phyloP scores from a whole-genome alignment of 768 basidiomycete species.

The Lyophyllum atratum region DNA sequence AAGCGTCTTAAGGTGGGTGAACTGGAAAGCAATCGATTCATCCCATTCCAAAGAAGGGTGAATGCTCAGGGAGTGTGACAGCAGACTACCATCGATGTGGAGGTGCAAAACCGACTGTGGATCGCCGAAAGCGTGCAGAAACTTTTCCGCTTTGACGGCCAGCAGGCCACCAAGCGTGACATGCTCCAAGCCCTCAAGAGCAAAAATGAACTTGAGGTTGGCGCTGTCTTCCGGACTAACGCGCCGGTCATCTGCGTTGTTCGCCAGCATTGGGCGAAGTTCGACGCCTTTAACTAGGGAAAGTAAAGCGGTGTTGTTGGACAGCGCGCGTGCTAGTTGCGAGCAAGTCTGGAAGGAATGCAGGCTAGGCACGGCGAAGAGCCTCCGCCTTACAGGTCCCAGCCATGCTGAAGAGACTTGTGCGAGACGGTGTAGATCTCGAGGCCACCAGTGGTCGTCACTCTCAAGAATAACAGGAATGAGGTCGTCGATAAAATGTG shows the following conservation, averaged over 20 bases:
- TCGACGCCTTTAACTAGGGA: conserved; percentile 42
- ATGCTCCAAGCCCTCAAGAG: conserved; percentile 40
- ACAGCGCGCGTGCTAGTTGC: conserved; percentile 43
- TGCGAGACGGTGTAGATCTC: conserved; percentile 50
- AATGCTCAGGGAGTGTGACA: conserved; percentile 23
- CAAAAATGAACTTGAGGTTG: conserved; percentile 43
- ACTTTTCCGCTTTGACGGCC: conserved; percentile 47
- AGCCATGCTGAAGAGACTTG: conserved; percentile 53
- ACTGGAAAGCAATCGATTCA: conserved; percentile 46
- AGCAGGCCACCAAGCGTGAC: conserved; percentile 51
- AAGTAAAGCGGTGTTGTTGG: conserved; percentile 34
- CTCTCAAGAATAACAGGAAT: conserved; percentile 53
- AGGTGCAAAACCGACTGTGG: conserved; percentile 42
- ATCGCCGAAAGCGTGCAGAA: conserved; percentile 42
- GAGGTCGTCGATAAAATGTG: conserved; percentile 50
- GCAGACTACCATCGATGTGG: conserved; percentile 46
- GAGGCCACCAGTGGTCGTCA: conserved; percentile 53
- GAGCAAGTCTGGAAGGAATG: conserved; percentile 41
- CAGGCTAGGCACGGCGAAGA: conserved; percentile 46
- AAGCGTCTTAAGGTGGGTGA: conserved; percentile 44
- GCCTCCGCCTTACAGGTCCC: conserved; percentile 39
- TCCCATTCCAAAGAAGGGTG: conserved; percentile 55
- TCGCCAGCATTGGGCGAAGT: conserved; percentile 34
- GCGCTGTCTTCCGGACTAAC: conserved; percentile 29
- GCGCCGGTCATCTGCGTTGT: conserved; percentile 8